A percentile compares a stretch with the other conserved stretches of the same genome.
These are phyloP conservation scores for Carpinus fangiana DNA, from an alignment of 306 rosid genomes.

Conservation along the genomic window DNA sequence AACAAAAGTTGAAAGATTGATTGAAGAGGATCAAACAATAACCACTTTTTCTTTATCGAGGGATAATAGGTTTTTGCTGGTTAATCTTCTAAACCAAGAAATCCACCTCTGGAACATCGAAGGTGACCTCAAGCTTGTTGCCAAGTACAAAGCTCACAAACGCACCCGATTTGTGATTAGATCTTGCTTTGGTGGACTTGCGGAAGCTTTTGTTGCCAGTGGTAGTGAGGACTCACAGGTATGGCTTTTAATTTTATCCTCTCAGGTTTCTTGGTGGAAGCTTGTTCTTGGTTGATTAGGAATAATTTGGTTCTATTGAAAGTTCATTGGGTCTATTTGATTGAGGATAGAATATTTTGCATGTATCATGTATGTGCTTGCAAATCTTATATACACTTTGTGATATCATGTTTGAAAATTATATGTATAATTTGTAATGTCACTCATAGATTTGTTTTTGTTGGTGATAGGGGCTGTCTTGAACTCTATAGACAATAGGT, in stretches of 20 bases:
- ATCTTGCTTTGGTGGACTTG: constrained; percentile 94
- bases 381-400: neutral
- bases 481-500: too few relatives aligned
- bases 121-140: constrained; percentile 63
- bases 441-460: neutral
- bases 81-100: constrained; percentile 90
- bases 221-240: constrained; percentile 99
- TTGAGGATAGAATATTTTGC: neutral
- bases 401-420: neutral
- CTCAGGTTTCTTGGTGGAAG: neutral
- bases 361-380: neutral
- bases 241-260: constrained; percentile 32
- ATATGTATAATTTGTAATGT: neutral
- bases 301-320: neutral
- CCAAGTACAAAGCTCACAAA: constrained; percentile 79
- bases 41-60: constrained; percentile 87
- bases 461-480: too few relatives aligned
- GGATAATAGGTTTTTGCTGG: constrained; percentile 73
- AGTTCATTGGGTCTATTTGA: neutral
- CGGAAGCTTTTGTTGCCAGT: constrained; percentile 89
- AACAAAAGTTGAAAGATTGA: constrained; percentile 67
- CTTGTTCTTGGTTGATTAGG: neutral
- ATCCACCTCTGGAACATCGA: constrained; percentile 92
- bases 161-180: constrained; percentile 80
- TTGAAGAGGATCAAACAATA: constrained; percentile 76